Conservation (phyloP, 2,329 filamentous ascomycete species). For the Mollisia scopiformis region DNA sequence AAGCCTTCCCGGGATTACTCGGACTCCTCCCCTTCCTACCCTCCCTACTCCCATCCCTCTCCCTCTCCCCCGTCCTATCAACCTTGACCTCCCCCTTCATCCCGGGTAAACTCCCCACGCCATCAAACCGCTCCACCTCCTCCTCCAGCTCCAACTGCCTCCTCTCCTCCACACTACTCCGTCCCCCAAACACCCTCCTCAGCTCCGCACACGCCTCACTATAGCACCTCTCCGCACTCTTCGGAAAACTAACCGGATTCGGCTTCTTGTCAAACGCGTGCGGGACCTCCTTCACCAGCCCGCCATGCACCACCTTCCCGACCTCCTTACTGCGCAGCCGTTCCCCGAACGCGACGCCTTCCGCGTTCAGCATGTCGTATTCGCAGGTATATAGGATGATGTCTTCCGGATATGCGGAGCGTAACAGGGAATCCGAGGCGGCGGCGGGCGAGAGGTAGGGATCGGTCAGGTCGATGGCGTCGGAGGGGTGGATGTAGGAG, state of each 20-base stretch:
- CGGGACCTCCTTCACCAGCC: conserved; percentile 58
- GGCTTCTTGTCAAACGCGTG: conserved; percentile 72
- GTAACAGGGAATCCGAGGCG: conserved; percentile 55
- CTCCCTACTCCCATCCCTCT: conserved; percentile 15
- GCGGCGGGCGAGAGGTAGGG: conserved; percentile 61
- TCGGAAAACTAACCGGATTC: conserved; percentile 53
- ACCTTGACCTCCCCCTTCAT: conserved; percentile 15
- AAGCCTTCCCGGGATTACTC: too few relatives aligned
- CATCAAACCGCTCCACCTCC: conserved; percentile 33
- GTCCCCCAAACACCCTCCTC: conserved; percentile 31
- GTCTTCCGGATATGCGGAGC: conserved; percentile 50
- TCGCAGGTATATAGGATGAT: conserved; percentile 65
- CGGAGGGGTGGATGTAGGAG: conserved; percentile 57
- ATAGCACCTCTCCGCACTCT: conserved; percentile 35
- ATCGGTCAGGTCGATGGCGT: conserved; percentile 46
- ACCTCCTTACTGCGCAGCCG: conserved; percentile 52
- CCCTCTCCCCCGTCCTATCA: conserved; percentile 14
- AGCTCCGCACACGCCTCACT: conserved; percentile 36
- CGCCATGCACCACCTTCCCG: conserved; percentile 60
- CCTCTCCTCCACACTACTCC: conserved; percentile 27
- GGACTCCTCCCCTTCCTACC: conserved; percentile 11
- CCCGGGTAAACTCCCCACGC: conserved; percentile 10
- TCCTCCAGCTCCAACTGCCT: conserved; percentile 29
- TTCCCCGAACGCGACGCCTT: conserved; percentile 63
- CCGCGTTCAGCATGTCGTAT: conserved; percentile 65